Evolutionary conservation across 2,329 filamentous ascomycete species (phyloP).

Genomic region (Fusarium napiforme): DNA sequence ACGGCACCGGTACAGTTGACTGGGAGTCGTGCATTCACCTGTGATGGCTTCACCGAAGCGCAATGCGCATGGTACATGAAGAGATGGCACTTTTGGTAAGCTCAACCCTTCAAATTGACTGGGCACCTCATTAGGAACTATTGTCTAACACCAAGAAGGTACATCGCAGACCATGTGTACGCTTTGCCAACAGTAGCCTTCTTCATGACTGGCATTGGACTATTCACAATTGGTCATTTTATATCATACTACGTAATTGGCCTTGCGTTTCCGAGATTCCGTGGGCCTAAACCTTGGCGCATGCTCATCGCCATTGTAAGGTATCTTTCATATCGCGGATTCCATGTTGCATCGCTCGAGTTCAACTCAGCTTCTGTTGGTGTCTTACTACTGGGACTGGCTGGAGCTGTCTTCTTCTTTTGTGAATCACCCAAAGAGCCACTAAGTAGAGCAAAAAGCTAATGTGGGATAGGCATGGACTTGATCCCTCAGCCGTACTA

Average conservation of each 20-base stretch:
- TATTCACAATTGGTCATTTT: not conserved
- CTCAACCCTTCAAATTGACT: accelerated
- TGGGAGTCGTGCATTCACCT: not conserved
- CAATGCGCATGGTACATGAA: not conserved
- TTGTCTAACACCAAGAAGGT: not conserved
- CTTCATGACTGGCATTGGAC: not conserved
- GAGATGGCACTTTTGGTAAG: not conserved
- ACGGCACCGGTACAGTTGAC: not conserved
- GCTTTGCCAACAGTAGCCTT: not conserved
- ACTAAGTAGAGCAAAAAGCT: too few relatives aligned
- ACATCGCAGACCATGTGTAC: not conserved
- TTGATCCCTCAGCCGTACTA: not conserved
- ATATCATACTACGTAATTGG: not conserved
- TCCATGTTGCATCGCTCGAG: not conserved
- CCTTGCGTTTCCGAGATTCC: accelerated
- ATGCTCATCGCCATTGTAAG: accelerated
- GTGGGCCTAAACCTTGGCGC: accelerated
- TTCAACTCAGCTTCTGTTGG: not conserved
- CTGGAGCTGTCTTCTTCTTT: not conserved
- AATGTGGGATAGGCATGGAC: not conserved
- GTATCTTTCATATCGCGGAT: not conserved
- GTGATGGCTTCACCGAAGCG: not conserved
- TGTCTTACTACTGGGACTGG: not conserved
- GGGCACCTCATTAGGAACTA: accelerated
- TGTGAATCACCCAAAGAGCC: too few relatives aligned